A percentile compares a stretch with the other conserved stretches of the same genome.
These are phyloP conservation scores for Ogataea haglerorum DNA, from an alignment of 805 yeast genomes.

Conservation along the genomic window DNA sequence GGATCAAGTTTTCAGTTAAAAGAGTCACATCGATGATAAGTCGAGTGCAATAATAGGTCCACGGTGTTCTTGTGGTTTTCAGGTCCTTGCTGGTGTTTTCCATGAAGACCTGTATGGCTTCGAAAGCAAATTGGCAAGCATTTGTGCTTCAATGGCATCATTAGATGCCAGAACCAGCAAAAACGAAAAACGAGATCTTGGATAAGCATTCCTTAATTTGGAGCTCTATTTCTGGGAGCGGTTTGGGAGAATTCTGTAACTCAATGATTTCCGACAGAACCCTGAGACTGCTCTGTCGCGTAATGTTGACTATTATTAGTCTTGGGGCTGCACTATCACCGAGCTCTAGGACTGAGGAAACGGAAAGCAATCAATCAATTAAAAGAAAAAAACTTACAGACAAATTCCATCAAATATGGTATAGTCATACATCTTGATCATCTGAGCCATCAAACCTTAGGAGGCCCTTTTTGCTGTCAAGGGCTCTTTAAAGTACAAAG, in stretches of 20 bases:
- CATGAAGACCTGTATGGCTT: slow-evolving; percentile 9
- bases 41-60: slow-evolving; percentile 12
- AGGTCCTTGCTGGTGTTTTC: background rate
- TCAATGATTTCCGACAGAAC: slow-evolving; percentile 17
- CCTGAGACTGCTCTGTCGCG: slow-evolving; percentile 15
- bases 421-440: slow-evolving; percentile 24
- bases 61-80: background rate
- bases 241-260: slow-evolving; percentile 1
- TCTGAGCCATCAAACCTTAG: slow-evolving; percentile 35
- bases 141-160: slow-evolving; percentile 12
- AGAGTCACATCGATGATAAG: slow-evolving; percentile 23
- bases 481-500: too few relatives aligned
- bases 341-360: background rate
- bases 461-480: slow-evolving; percentile 26
- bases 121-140: slow-evolving; percentile 20
- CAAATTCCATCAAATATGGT: background rate
- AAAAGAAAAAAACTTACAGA: background rate
- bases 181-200: slow-evolving; percentile 8
- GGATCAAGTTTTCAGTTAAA: slow-evolving; percentile 23
- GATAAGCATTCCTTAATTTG: slow-evolving; percentile 14
- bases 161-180: slow-evolving; percentile 15
- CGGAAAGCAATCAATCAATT: background rate
- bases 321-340: too few relatives aligned
- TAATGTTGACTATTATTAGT: slow-evolving; percentile 7
- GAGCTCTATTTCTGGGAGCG: background rate